Percentiles rank a stretch among this genome's conserved stretches.
phyloP scores from a whole-genome alignment of 2,329 filamentous ascomycete species.

The Blastomyces gilchristii region DNA sequence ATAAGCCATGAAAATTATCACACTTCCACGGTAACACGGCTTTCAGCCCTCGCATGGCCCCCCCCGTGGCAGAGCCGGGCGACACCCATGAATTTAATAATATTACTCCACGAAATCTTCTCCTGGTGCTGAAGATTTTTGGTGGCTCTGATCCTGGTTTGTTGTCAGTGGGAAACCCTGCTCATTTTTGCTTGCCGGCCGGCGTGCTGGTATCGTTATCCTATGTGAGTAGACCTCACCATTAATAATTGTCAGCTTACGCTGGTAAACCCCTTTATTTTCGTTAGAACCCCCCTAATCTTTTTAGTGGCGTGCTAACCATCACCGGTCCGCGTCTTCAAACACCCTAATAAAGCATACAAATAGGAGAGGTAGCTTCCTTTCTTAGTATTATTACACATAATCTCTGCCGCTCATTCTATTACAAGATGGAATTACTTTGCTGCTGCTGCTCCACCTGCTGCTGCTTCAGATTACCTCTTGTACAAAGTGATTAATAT shows the following conservation, averaged over 20 bases:
- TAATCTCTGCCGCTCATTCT: too few species aligned
- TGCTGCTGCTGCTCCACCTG: too few species aligned
- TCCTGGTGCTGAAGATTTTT: neutral
- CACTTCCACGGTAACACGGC: neutral
- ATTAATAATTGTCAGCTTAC: neutral
- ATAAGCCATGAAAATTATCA: neutral
- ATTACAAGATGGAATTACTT: too few species aligned
- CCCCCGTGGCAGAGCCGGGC: neutral
- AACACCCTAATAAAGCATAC: too few species aligned
- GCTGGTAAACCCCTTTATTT: too few species aligned
- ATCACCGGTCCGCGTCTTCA: too few species aligned
- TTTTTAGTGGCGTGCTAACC: too few species aligned
- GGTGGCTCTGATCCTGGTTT: neutral
- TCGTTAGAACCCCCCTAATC: too few species aligned
- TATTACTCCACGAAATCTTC: neutral
- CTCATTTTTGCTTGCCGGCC: neutral
- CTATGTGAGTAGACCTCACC: neutral
- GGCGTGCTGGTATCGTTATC: neutral
- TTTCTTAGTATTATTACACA: too few species aligned
- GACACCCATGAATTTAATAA: neutral
- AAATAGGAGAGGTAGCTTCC: too few species aligned
- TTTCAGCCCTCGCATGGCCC: neutral
- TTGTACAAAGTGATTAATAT: too few species aligned
- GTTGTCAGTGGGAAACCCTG: neutral
- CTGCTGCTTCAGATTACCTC: too few species aligned